Evolutionary conservation across 108 stramenopile species (phyloP).

Genomic region (Skeletonema tropicum): DNA sequence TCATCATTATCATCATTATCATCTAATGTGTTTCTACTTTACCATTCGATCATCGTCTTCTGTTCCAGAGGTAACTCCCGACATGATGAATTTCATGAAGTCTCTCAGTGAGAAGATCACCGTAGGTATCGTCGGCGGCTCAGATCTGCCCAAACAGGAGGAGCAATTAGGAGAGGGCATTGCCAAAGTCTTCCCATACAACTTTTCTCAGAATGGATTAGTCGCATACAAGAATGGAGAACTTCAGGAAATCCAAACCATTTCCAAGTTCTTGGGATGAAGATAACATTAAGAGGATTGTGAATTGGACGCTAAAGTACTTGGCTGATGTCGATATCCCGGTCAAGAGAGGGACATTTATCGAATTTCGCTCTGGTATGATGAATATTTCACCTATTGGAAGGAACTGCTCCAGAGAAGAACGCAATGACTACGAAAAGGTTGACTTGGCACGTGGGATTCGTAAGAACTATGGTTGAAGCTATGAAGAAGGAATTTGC

Average conservation of each 20-base stretch:
- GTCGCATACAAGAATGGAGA: constrained; percentile 95
- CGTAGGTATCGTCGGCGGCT: constrained; percentile 98
- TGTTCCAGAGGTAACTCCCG: constrained; percentile 73
- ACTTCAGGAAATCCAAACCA: constrained; percentile 85
- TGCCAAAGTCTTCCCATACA: constrained; percentile 91
- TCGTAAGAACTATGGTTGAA: constrained; percentile 91
- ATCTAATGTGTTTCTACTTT: too few relatives aligned
- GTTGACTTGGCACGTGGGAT: constrained; percentile 87
- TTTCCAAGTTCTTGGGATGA: constrained; percentile 94
- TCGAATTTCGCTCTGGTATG: constrained; percentile 99
- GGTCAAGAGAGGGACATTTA: constrained; percentile 98
- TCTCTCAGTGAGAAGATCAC: constrained; percentile 90
- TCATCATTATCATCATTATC: too few relatives aligned
- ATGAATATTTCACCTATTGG: constrained; percentile 99
- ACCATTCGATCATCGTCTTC: too few relatives aligned
- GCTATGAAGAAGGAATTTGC: constrained; percentile 94
- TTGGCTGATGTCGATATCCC: constrained; percentile 91
- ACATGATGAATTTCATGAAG: constrained; percentile 91
- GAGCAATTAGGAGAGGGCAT: constrained; percentile 96
- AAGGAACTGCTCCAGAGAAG: constrained; percentile 96
- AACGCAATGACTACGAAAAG: constrained; percentile 98
- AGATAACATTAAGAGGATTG: constrained; percentile 95
- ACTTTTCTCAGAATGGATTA: constrained; percentile 99
- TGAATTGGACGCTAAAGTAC: constrained; percentile 96
- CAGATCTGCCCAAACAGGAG: constrained; percentile 97